Conservation (phyloP, 148 eudicot genomes). For the Fallopia convolvulus region DNA sequence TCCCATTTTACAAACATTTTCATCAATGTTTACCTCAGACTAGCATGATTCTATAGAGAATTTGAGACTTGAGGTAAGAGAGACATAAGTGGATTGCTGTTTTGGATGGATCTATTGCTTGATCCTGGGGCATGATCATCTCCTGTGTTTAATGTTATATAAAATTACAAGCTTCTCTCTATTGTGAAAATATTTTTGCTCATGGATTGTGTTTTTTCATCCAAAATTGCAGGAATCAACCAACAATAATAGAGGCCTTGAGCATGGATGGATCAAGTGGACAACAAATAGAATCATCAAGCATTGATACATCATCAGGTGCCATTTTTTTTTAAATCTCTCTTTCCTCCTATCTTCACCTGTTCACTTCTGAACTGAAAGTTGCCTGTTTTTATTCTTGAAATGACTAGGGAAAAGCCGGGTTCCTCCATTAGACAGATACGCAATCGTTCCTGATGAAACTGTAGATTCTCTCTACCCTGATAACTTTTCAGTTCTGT, state of each 20-base stretch:
- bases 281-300: conserved; percentile 52
- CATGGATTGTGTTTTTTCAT: background rate
- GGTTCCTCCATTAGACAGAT: conserved; percentile 54
- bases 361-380: background rate
- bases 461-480: conserved; percentile 27
- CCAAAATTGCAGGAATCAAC: conserved; percentile 42
- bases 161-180: background rate
- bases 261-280: conserved; percentile 68
- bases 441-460: conserved; percentile 75
- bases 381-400: conserved; percentile 1
- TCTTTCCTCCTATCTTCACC: background rate
- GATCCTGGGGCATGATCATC: background rate
- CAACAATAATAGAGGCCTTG: conserved; percentile 60
- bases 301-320: conserved; percentile 58
- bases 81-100: background rate
- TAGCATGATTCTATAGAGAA: background rate
- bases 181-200: background rate
- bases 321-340: background rate
- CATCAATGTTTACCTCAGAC: background rate
- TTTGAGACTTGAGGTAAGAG: background rate
- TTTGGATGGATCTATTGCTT: background rate
- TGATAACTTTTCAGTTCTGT: background rate
- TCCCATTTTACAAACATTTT: background rate
- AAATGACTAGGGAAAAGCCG: conserved; percentile 40
- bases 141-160: background rate